Conservation (phyloP, 495 filamentous ascomycete species). For the Clavariopsis aquatica region DNA sequence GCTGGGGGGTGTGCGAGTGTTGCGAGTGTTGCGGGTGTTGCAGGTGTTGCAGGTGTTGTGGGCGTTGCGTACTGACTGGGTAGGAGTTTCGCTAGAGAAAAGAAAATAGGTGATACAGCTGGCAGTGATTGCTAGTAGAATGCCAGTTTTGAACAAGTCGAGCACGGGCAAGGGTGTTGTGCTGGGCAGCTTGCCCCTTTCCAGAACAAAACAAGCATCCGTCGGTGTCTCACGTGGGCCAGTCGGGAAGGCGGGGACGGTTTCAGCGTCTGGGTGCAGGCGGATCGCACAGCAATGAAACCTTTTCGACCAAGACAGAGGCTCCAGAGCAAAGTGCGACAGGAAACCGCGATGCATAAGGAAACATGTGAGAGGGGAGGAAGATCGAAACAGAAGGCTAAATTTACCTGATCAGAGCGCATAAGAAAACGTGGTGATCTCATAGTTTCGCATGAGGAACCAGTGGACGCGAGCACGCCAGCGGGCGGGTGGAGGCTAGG, state of each 20-base stretch:
- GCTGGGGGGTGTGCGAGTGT: background rate
- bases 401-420: background rate
- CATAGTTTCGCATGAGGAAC: background rate
- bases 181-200: background rate
- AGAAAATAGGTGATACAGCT: background rate
- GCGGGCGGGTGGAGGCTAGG: background rate
- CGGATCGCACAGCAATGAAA: background rate
- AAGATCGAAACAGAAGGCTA: background rate
- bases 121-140: background rate
- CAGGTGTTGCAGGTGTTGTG: too few species aligned
- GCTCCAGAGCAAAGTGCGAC: background rate
- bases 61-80: background rate
- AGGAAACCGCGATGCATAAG: background rate
- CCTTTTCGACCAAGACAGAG: background rate
- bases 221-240: background rate
- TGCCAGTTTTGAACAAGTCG: background rate
- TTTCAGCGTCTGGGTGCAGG: background rate
- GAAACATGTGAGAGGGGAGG: background rate
- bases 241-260: background rate
- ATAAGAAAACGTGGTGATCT: conserved; percentile 2
- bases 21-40: too few species aligned
- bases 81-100: background rate
- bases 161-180: background rate
- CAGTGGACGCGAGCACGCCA: background rate
- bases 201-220: background rate